These are phyloP conservation scores for Erysimum cheiri DNA, from an alignment of 441 rosid species.

Conservation along the genomic window DNA sequence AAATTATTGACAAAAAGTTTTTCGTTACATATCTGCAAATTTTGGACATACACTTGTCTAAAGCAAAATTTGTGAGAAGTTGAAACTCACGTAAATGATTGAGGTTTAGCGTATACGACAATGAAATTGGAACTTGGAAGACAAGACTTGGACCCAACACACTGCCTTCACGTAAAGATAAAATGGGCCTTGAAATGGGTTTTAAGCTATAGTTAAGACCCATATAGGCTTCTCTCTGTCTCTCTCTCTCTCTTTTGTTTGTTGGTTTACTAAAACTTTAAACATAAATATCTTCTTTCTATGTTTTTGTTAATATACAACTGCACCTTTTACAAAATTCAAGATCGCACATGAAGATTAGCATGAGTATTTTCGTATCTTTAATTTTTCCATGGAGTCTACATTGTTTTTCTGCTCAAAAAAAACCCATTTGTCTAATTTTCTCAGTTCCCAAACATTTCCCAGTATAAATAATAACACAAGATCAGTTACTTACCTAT, in stretches of 20 bases:
- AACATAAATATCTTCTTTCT: not conserved
- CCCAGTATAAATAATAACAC: not conserved
- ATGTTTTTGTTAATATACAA: not conserved
- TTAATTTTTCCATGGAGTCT: not conserved
- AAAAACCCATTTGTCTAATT: not conserved
- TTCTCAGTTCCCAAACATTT: not conserved
- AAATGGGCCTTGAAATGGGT: conserved; percentile 15
- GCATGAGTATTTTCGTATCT: not conserved
- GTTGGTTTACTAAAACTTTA: not conserved
- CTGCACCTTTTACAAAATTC: not conserved
- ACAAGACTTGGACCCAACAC: conserved; percentile 25
- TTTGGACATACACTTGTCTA: not conserved
- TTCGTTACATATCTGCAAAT: not conserved
- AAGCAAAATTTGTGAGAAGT: conserved; percentile 5
- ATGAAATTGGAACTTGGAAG: conserved; percentile 30
- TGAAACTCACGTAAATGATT: conserved; percentile 22
- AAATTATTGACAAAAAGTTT: not conserved
- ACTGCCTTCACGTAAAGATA: conserved; percentile 37
- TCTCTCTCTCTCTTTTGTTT: not conserved
- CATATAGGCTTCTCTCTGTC: conserved; percentile 14
- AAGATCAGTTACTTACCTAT: not conserved
- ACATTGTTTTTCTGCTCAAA: not conserved
- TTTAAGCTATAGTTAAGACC: not conserved
- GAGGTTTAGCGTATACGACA: conserved; percentile 40
- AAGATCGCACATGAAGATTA: not conserved